A percentile compares a stretch with the other conserved stretches of the same genome.
These are phyloP conservation scores for Cubamyces sp. DNA, from an alignment of 768 basidiomycete species.

Conservation along the genomic window DNA sequence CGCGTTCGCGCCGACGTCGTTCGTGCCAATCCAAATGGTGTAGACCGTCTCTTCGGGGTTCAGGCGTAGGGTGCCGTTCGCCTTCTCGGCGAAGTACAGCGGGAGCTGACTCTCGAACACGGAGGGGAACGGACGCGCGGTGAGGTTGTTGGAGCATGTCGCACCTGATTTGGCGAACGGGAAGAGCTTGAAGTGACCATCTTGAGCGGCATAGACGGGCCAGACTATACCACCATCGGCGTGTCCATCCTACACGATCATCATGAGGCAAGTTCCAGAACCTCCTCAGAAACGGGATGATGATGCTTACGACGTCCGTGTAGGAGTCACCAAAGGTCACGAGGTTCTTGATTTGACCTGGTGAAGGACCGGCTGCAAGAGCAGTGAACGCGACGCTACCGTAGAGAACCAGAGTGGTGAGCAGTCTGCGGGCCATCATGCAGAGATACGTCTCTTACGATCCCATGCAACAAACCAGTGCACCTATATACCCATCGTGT, in stretches of 20 bases:
- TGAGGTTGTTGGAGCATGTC: conserved; percentile 67
- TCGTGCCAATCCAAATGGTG: conserved; percentile 67
- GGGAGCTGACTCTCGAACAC: conserved; percentile 64
- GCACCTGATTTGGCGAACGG: conserved; percentile 67
- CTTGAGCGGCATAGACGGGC: conserved; percentile 63
- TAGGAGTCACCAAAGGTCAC: conserved; percentile 74
- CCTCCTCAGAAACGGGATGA: conserved; percentile 51
- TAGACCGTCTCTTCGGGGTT: conserved; percentile 55
- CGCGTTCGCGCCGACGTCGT: conserved; percentile 58
- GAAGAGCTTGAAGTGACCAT: conserved; percentile 54
- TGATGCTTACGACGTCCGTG: conserved; percentile 49
- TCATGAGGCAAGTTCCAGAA: neutral
- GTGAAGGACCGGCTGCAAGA: conserved; percentile 27
- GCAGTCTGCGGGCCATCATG: neutral
- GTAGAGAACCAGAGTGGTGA: neutral
- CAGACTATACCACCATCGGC: conserved; percentile 50
- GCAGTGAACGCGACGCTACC: neutral
- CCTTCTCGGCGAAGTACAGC: conserved; percentile 47
- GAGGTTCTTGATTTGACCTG: conserved; percentile 60
- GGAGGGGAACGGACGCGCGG: conserved; percentile 59
- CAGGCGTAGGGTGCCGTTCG: conserved; percentile 46
- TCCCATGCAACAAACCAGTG: neutral
- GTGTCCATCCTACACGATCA: conserved; percentile 18
- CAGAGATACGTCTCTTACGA: neutral
- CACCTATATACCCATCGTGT: neutral